Evolutionary conservation across 2,329 filamentous ascomycete species (phyloP).

Genomic region (Coniochaeta sp.): DNA sequence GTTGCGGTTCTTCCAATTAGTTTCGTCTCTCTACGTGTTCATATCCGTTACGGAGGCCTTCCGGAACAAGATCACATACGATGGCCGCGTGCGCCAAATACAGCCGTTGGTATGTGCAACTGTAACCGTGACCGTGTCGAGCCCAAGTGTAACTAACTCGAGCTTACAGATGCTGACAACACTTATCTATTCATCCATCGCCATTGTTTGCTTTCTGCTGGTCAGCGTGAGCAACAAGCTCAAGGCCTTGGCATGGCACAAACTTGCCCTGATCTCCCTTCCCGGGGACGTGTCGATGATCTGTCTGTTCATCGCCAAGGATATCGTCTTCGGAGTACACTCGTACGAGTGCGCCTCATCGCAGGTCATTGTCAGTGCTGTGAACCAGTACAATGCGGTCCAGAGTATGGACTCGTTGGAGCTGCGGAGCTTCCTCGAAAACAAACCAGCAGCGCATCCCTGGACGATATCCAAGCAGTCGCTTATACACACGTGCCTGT

Average conservation of each 20-base stretch:
- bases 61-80: background rate
- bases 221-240: conserved; percentile 8
- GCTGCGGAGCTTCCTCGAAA: background rate
- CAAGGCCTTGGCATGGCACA: conserved; percentile 10
- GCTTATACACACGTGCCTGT: conserved; percentile 4
- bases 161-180: conserved; percentile 10
- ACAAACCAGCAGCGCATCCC: background rate
- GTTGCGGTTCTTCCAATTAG: background rate
- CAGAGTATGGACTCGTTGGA: background rate
- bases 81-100: background rate
- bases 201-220: conserved; percentile 13
- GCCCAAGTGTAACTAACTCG: background rate
- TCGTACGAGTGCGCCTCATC: background rate
- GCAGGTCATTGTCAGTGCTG: background rate
- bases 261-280: conserved; percentile 11
- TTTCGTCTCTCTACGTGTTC: conserved; percentile 19
- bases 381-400: background rate
- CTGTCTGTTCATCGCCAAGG: conserved; percentile 14
- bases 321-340: conserved; percentile 11
- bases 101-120: background rate
- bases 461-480: background rate
- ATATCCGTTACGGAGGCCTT: conserved; percentile 7
- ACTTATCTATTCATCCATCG: conserved; percentile 13
- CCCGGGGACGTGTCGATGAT: conserved; percentile 16
- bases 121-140: background rate